These are phyloP conservation scores for Cryptococcus sp. DNA, from an alignment of 1,284 basidiomycete species.

Conservation along the genomic window DNA sequence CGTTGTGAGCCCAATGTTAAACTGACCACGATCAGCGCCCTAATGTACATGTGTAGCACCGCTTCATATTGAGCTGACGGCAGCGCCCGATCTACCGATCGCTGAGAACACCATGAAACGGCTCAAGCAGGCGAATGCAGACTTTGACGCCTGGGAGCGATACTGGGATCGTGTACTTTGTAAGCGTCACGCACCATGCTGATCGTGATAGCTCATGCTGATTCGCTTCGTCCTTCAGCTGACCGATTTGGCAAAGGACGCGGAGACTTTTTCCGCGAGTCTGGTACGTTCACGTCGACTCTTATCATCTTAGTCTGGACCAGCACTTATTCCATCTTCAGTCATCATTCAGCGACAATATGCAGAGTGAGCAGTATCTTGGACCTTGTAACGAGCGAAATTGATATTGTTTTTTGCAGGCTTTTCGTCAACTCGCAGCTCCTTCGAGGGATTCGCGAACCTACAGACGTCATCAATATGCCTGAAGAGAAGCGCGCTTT, in stretches of 20 bases:
- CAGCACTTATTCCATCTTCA: slow-evolving; percentile 1
- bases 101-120: slow-evolving; percentile 47
- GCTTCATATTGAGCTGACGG: slow-evolving; percentile 50
- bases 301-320: no score
- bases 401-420: slow-evolving; percentile 11
- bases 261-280: slow-evolving; percentile 51
- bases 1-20: slow-evolving; percentile 28
- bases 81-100: slow-evolving; percentile 48
- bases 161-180: slow-evolving; percentile 53
- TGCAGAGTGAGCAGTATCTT: slow-evolving; percentile 33
- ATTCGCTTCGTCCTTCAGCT: slow-evolving; percentile 18
- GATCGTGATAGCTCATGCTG: not conserved
- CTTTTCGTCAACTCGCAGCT: slow-evolving; percentile 54
- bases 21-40: not conserved
- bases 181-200: slow-evolving; percentile 9
- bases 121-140: slow-evolving; percentile 52
- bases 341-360: slow-evolving; percentile 48
- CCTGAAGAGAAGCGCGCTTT: slow-evolving; percentile 50
- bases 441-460: slow-evolving; percentile 49
- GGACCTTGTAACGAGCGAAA: not conserved
- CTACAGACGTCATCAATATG: slow-evolving; percentile 49
- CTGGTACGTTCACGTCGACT: slow-evolving; percentile 23
- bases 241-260: slow-evolving; percentile 47
- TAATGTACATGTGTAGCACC: slow-evolving; percentile 33
- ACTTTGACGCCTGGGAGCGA: slow-evolving; percentile 53